These are phyloP conservation scores for Hemileccinum rubropunctum DNA, from an alignment of 768 basidiomycete genomes.

Conservation along the genomic window DNA sequence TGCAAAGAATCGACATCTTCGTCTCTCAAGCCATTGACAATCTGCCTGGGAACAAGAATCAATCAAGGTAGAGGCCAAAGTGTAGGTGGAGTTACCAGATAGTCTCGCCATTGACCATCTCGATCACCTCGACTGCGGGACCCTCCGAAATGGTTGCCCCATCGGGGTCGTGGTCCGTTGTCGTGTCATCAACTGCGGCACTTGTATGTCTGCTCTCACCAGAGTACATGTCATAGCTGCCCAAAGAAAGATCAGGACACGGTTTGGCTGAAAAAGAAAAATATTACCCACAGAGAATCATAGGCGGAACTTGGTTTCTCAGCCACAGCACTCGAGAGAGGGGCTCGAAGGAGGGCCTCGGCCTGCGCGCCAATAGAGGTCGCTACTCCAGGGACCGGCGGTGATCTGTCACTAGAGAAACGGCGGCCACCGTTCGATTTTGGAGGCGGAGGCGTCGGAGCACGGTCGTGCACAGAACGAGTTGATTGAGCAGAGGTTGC, in stretches of 20 bases:
- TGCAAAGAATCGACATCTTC: conserved; percentile 70
- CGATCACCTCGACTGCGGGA: conserved; percentile 74
- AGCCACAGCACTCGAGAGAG: conserved; percentile 39
- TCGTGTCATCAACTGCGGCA: conserved; percentile 35
- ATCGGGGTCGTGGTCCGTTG: conserved; percentile 19
- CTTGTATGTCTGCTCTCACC: conserved; percentile 49
- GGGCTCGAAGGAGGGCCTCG: conserved; percentile 39
- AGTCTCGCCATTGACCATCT: conserved; percentile 84
- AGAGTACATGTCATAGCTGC: conserved; percentile 78
- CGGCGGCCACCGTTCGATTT: conserved; percentile 50
- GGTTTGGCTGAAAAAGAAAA: conserved; percentile 9
- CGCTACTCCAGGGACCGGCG: conserved; percentile 68
- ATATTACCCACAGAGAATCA: conserved; percentile 67
- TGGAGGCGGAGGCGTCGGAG: conserved; percentile 83
- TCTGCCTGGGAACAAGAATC: conserved; percentile 45
- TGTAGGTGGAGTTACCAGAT: conserved; percentile 59
- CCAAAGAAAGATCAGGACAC: conserved; percentile 20
- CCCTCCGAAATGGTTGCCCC: conserved; percentile 38
- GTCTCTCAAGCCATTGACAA: conserved; percentile 81
- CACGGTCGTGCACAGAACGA: conserved; percentile 78
- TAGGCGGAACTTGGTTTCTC: conserved; percentile 72
- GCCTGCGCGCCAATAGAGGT: conserved; percentile 43
- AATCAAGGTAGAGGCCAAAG: not conserved
- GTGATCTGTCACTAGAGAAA: conserved; percentile 65
- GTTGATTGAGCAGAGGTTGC: conserved; percentile 56